Conservation (phyloP, 2,329 filamentous ascomycete genomes). For the Trichoderma sp. region DNA sequence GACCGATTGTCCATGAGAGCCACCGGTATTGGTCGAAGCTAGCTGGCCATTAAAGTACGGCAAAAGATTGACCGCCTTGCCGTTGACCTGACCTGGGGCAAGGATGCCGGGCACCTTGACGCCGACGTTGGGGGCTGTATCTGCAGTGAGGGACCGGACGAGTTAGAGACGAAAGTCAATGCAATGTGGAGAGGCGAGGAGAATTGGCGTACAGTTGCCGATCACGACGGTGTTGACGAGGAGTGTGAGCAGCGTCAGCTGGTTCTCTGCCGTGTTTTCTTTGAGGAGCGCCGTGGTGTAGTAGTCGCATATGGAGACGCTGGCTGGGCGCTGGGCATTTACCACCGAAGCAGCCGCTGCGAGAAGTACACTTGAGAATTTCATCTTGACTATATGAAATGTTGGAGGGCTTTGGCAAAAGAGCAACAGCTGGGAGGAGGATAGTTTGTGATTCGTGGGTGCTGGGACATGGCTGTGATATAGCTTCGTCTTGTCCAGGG, state of each 20-base stretch:
- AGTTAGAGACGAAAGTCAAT: neutral
- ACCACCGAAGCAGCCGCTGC: conserved; percentile 25
- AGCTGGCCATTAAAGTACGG: conserved; percentile 59
- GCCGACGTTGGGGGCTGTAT: conserved; percentile 53
- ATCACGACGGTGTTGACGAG: conserved; percentile 63
- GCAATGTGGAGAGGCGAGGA: neutral
- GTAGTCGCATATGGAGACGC: conserved; percentile 60
- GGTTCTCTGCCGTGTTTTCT: conserved; percentile 58
- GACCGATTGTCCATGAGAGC: conserved; percentile 44
- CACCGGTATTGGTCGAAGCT: conserved; percentile 52
- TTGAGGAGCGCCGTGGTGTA: conserved; percentile 59
- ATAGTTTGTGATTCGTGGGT: neutral
- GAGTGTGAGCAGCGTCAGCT: conserved; percentile 53
- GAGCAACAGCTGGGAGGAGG: neutral
- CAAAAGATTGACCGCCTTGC: conserved; percentile 52
- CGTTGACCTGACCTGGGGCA: conserved; percentile 48
- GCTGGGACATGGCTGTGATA: neutral
- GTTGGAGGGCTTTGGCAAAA: neutral
- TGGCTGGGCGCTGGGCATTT: conserved; percentile 46
- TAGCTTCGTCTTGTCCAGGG: neutral
- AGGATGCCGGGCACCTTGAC: conserved; percentile 58
- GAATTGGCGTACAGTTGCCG: conserved; percentile 50
- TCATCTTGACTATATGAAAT: conserved; percentile 26
- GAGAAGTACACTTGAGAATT: conserved; percentile 26
- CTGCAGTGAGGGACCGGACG: conserved; percentile 28